Percentiles rank a stretch among this genome's conserved stretches.
phyloP scores from a whole-genome alignment of 305 asterid genomes.

The Fraxinus greggii region DNA sequence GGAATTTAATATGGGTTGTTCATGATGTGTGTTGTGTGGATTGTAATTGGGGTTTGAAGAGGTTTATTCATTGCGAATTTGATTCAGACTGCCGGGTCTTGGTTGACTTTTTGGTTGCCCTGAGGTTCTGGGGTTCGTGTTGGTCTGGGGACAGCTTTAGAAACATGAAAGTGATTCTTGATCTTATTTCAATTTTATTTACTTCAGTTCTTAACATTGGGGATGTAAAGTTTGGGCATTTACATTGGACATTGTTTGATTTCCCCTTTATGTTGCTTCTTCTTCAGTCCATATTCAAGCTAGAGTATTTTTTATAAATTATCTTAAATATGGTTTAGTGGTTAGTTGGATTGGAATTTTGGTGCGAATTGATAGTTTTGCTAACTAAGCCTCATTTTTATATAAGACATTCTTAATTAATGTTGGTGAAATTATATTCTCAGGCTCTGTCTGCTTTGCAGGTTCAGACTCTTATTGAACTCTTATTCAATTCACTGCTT shows the following conservation, averaged over 20 bases:
- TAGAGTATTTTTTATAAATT: not conserved
- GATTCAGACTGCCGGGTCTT: slow-evolving; percentile 21
- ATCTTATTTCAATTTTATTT: not conserved
- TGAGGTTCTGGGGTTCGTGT: slow-evolving; percentile 18
- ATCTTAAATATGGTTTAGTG: slow-evolving; percentile 3
- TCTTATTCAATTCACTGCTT: slow-evolving; percentile 25
- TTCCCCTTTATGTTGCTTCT: not conserved
- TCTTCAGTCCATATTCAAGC: not conserved
- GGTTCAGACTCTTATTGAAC: slow-evolving; percentile 31
- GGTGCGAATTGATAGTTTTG: slow-evolving; percentile 1
- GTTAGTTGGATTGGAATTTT: not conserved
- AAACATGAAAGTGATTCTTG: slow-evolving; percentile 18
- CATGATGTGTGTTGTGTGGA: not conserved
- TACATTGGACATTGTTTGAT: not conserved
- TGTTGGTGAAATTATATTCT: slow-evolving; percentile 8
- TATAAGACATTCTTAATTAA: not conserved
- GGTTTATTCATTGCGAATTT: slow-evolving; percentile 24
- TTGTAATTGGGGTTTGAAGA: slow-evolving; percentile 20
- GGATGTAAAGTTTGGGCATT: slow-evolving; percentile 17
- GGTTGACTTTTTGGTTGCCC: slow-evolving; percentile 31
- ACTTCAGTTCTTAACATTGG: not conserved
- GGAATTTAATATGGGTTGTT: not conserved
- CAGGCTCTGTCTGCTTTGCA: slow-evolving; percentile 30
- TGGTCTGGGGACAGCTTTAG: slow-evolving; percentile 24
- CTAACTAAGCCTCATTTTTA: not conserved